These are phyloP conservation scores for Aspergillus funiculosus DNA, from an alignment of 495 filamentous ascomycete genomes.

Conservation along the genomic window DNA sequence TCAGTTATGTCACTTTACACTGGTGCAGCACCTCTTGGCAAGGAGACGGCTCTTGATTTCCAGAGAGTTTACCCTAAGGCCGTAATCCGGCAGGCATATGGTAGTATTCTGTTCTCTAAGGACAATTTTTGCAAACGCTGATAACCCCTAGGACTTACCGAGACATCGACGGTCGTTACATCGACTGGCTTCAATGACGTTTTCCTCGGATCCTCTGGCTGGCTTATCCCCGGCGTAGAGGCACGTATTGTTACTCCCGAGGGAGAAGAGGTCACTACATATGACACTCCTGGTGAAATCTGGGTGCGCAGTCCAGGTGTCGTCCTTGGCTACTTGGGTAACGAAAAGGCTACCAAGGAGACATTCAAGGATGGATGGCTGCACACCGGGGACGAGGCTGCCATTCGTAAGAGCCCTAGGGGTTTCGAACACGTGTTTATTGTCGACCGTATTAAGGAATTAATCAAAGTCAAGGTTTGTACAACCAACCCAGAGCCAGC, in stretches of 20 bases:
- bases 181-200: constrained; percentile 62
- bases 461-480: constrained; percentile 87
- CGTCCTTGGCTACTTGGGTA: constrained; percentile 78
- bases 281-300: constrained; percentile 76
- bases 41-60: constrained; percentile 68
- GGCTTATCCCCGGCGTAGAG: constrained; percentile 58
- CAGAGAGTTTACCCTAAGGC: constrained; percentile 59
- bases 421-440: constrained; percentile 77
- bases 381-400: constrained; percentile 79
- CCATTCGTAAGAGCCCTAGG: constrained; percentile 55
- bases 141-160: constrained; percentile 61
- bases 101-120: constrained; percentile 32
- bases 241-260: constrained; percentile 68
- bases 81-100: constrained; percentile 73
- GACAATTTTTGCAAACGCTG: constrained; percentile 7
- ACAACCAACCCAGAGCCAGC: not conserved
- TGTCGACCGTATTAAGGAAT: constrained; percentile 85
- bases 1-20: constrained; percentile 64
- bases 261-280: constrained; percentile 66
- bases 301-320: constrained; percentile 70
- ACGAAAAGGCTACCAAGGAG: constrained; percentile 74
- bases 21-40: constrained; percentile 77
- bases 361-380: constrained; percentile 79
- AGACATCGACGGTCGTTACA: constrained; percentile 69
- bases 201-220: constrained; percentile 66